Evolutionary conservation across 2,329 filamentous ascomycete genomes (phyloP), one percentile per base, ranked within the genome.

Genomic region (Arthrobotrys pseudoclavata): DNA sequence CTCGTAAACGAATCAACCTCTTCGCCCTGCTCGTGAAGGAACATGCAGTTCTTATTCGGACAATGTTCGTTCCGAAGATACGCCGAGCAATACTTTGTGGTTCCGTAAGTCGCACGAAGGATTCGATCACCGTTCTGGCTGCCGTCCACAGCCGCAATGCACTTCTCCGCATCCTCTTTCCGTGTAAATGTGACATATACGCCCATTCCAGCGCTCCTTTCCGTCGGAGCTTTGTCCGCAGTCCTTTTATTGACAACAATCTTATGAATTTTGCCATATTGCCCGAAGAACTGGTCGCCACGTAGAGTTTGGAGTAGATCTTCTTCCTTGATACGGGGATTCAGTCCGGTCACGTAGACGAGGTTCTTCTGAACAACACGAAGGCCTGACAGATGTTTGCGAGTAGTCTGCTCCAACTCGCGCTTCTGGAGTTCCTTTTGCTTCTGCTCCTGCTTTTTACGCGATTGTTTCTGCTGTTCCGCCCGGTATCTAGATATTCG

Each of bases 211-310:
- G 61, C 68, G 15, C 68, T 68, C 42, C 69, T 74, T 20, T 68
- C 71, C 18, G 57, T 67, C 4, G 71, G 29, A 31, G 88, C 88
- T 82, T 91, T 89, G 34, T 89, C 88, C 76, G 88, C 93, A 84
- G 97, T 97, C 47, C 94, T 90, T 84, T 97, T 97, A 86, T 94
- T 98, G 80, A 99, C 97, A 68, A 97, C 97, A 70, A 99, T 98
- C 84, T 99, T 99, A 83, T 97, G 92, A 81, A 99, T 99, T 83
- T 95, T 96, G 81, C 96, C 96, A 83, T 99, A 99, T 84, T 99
- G 96, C 4, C 96, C 96, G 82, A 99, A 99, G 83, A 97, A 99
- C 82, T 97, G 92, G 60, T 90, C 90, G 79, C 94, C 94, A 70
- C 96, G 91, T 55, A 99, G 86, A 0, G 94, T 97, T 84, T 95